Evolutionary conservation across 306 rosid genomes (phyloP).

Genomic region (Benincasa hispida): DNA sequence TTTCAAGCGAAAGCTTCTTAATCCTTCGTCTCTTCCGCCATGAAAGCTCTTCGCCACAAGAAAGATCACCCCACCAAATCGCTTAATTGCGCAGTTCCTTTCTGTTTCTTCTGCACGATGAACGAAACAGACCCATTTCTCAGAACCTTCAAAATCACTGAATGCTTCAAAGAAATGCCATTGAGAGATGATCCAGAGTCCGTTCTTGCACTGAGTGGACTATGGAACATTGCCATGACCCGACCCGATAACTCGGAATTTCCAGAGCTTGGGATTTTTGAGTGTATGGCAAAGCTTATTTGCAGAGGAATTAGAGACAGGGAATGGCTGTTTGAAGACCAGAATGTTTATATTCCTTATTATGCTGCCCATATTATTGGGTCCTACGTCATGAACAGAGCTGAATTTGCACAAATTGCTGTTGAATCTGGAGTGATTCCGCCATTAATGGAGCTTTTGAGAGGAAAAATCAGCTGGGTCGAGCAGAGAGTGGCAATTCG

Average conservation of each 20-base stretch:
- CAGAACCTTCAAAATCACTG: constrained; percentile 22
- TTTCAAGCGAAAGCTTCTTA: background rate
- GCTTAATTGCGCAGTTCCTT: constrained; percentile 11
- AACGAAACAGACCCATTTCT: constrained; percentile 29
- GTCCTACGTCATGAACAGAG: constrained; percentile 43
- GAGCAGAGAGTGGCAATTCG: constrained; percentile 63
- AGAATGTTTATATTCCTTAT: constrained; percentile 53
- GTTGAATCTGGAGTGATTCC: constrained; percentile 34
- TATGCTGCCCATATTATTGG: constrained; percentile 71
- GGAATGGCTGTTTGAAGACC: constrained; percentile 38
- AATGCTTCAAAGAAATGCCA: constrained; percentile 45
- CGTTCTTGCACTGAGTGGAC: constrained; percentile 31
- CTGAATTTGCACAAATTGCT: constrained; percentile 32
- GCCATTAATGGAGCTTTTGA: constrained; percentile 39
- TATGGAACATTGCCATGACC: constrained; percentile 54
- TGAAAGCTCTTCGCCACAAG: constrained; percentile 17
- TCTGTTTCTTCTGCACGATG: constrained; percentile 59
- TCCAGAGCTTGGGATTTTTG: constrained; percentile 51
- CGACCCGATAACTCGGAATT: constrained; percentile 47
- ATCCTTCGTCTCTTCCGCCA: constrained; percentile 9
- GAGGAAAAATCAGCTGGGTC: constrained; percentile 58
- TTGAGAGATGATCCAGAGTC: constrained; percentile 30
- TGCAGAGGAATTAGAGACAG: constrained; percentile 26
- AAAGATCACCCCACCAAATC: constrained; percentile 6
- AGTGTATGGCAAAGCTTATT: constrained; percentile 49